Evolutionary conservation across 495 filamentous ascomycete genomes (phyloP).

Genomic region (Penicillium psychrofluorescens): DNA sequence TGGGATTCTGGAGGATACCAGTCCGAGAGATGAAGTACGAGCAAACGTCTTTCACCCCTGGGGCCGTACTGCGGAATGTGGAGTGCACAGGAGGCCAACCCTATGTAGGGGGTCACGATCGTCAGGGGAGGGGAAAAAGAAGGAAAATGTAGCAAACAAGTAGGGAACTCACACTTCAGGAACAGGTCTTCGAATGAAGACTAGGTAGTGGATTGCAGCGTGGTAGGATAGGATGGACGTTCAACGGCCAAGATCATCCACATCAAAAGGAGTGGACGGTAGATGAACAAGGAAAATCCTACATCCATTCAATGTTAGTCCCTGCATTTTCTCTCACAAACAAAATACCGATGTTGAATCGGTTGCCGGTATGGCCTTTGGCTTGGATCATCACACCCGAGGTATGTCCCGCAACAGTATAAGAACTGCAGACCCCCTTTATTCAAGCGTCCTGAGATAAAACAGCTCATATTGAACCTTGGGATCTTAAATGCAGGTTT

Average conservation of each 20-base stretch:
- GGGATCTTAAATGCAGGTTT: neutral
- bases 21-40: slow-evolving; percentile 56
- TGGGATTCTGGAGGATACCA: slow-evolving; percentile 33
- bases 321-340: too few species aligned
- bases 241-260: slow-evolving; percentile 16
- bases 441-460: slow-evolving; percentile 3
- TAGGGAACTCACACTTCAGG: slow-evolving; percentile 29
- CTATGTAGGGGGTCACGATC: slow-evolving; percentile 39
- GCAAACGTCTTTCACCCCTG: slow-evolving; percentile 63
- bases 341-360: too few species aligned
- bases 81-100: slow-evolving; percentile 36
- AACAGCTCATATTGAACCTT: slow-evolving; percentile 7
- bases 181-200: slow-evolving; percentile 20
- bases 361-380: neutral
- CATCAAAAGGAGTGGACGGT: slow-evolving; percentile 4
- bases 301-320: too few species aligned
- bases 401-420: slow-evolving; percentile 10
- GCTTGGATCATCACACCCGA: slow-evolving; percentile 7
- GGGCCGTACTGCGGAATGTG: slow-evolving; percentile 49
- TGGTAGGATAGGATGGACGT: slow-evolving; percentile 1
- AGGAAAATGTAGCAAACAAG: slow-evolving; percentile 22
- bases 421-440: slow-evolving; percentile 14
- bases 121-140: slow-evolving; percentile 35
- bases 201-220: slow-evolving; percentile 6
- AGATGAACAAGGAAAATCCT: too few species aligned